Base-by-base conservation (phyloP, 257 asterid genomes). In the Hygrophila difformis region DNA sequence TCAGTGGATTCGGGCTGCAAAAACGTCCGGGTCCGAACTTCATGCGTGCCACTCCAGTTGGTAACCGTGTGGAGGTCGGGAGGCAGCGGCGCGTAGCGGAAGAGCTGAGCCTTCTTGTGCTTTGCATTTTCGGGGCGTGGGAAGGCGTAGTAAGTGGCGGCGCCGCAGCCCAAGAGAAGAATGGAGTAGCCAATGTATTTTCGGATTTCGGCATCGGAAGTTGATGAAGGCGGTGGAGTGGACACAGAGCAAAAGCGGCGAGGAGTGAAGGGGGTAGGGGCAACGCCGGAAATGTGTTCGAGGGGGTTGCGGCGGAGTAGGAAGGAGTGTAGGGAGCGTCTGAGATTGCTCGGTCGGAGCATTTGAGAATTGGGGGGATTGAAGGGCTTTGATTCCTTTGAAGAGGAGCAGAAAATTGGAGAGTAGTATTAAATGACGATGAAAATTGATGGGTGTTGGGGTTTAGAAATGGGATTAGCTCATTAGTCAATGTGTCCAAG, bases 41-140 rank as follows among this genome's bases (percentile, higher is more conserved):
- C 96, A 52, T 89, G 96, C 9, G 96, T 89, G 50, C 96, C 98
- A 56, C 96, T 85, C 98, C 98, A 89, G 41, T 89, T 89, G 56
- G 98, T 71, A 1, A 85, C 79, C 0, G 93, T 73, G 64, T 89
- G 98, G 19, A 89, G 93, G 61, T 85, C 96, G 3, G 87, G 76
- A 0, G 96, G 96, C 0, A 89, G 76, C 0, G 96, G 93, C 29
- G 93, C 93, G 75, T 89, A 89, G 31, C 91, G 93, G 70, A 89
- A 89, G 55, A 82, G 75, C 28, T 89, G 91, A 20, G 96, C 94
- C 41, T 68, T 80, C 39, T 85, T 89, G 75, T 85, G 86, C 64
- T 72, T 82, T 39, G 94, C 92, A 57, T 74, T 43, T 35, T 67
- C 91, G 5, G 94, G 71, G 55, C 81, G 71, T 4, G 96, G 96